Base-by-base conservation (phyloP, 345 rosid genomes). In the Brassica cretica region DNA sequence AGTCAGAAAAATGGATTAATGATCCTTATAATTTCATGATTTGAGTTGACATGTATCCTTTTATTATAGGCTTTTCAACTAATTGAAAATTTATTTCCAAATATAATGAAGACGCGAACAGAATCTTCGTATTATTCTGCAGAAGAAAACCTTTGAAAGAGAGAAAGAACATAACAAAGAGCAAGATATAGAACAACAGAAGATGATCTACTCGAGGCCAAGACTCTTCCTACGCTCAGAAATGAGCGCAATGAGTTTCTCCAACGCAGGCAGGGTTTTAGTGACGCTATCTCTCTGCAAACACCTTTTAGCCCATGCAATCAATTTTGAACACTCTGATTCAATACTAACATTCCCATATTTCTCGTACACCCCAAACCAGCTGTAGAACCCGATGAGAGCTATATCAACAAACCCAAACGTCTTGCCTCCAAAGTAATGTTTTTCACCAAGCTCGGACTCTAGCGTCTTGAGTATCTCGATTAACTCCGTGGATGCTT, bases 321-420 rank as follows among this genome's bases (percentile, higher is more conserved):
- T 61, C 18, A 76, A 0, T 9, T 68, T 68, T 0, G 74, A 12
- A 68, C 79, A 68, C 61, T 76, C 74, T 10, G 68, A 0, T 68
- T 68, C 69, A 27, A 76, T 61, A 0, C 33, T 76, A 25, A 76
- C 0, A 29, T 68, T 76, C 0, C 73, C 74, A 30, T 11, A 76
- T 58, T 76, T 76, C 8, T 76, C 25, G 8, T 68, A 76, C 2
- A 6, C 68, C 8, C 2, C 37, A 21, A 69, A 76, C 80, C 74
- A 76, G 39, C 68, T 10, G 15, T 68, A 68, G 15, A 68, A 76
- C 0, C 73, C 79, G 18, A 76, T 68, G 3, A 76, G 49, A 30
- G 73, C 73, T 21, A 76, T 76, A 21, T 76, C 79, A 6, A 76
- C 79, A 46, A 59, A 76, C 2, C 79, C 79, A 2, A 76, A 76